A percentile compares a stretch with the other conserved stretches of the same genome.
These are phyloP conservation scores for Pichia sp. DNA, from an alignment of 1,139 yeast species.

Conservation along the genomic window DNA sequence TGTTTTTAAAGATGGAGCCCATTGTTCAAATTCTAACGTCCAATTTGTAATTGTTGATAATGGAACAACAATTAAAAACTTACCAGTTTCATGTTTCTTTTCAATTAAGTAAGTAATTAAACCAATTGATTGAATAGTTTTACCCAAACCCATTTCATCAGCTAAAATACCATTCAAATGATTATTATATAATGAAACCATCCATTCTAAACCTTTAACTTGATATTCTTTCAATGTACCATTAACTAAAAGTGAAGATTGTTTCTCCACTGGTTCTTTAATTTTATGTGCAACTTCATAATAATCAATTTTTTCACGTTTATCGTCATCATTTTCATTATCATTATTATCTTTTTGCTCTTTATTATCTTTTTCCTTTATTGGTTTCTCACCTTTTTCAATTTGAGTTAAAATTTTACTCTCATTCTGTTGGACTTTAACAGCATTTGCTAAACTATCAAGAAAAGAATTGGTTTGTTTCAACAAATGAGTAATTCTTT, in stretches of 20 bases:
- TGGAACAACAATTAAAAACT: conserved; percentile 76
- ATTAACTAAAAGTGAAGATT: conserved; percentile 68
- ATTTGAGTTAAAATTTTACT: conserved; percentile 32
- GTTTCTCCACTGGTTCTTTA: conserved; percentile 57
- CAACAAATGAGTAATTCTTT: conserved; percentile 73
- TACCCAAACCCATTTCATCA: conserved; percentile 91
- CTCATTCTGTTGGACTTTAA: conserved; percentile 64
- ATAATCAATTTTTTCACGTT: conserved; percentile 60
- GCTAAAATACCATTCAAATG: conserved; percentile 93
- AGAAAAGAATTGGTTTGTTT: conserved; percentile 72
- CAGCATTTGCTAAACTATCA: conserved; percentile 72
- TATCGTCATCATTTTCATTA: conserved; percentile 39
- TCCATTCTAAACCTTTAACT: conserved; percentile 92
- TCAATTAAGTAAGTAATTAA: conserved; percentile 70
- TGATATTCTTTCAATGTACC: conserved; percentile 92
- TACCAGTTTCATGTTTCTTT: conserved; percentile 57
- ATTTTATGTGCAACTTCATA: conserved; percentile 75
- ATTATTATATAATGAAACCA: conserved; percentile 91
- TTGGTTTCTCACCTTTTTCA: conserved; percentile 29
- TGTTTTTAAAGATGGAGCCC: conserved; percentile 73
- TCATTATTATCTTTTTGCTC: conserved; percentile 19
- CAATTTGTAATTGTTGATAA: conserved; percentile 79
- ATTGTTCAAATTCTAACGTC: conserved; percentile 78
- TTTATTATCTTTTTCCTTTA: conserved; percentile 5
- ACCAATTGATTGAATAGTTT: conserved; percentile 80